Evolutionary conservation across 768 basidiomycete genomes (phyloP).

Genomic region (Paxillus involutus): DNA sequence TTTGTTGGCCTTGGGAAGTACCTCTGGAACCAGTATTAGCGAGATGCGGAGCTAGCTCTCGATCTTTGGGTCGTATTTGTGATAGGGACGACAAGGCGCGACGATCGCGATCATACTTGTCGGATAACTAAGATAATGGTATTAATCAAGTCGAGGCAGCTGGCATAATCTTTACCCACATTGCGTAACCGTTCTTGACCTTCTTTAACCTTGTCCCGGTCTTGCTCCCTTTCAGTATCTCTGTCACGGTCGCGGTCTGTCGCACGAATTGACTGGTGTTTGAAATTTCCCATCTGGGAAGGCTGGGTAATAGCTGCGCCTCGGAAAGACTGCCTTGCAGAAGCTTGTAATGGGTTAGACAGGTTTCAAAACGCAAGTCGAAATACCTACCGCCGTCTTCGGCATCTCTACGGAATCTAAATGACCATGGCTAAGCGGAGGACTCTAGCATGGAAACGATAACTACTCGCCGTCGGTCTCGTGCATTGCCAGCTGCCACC

Average conservation of each 20-base stretch:
- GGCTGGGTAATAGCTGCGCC: conserved; percentile 67
- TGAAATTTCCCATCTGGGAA: conserved; percentile 92
- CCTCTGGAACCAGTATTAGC: conserved; percentile 42
- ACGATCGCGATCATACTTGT: conserved; percentile 85
- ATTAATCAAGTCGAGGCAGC: conserved; percentile 1
- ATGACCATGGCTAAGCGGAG: conserved; percentile 9
- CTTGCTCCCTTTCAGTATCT: conserved; percentile 47
- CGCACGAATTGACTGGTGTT: conserved; percentile 78
- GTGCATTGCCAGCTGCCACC: conserved; percentile 46
- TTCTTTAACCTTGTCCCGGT: conserved; percentile 69
- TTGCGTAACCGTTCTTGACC: conserved; percentile 78
- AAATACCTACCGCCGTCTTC: conserved; percentile 65
- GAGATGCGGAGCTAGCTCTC: conserved; percentile 66
- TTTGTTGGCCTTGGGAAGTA: conserved; percentile 30
- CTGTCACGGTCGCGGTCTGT: conserved; percentile 52
- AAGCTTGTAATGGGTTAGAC: conserved; percentile 38
- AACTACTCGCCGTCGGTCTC: conserved; percentile 64
- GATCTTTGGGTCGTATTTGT: conserved; percentile 60
- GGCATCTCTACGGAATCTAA: conserved; percentile 71
- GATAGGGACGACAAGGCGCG: conserved; percentile 52
- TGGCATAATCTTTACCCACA: conserved; percentile 35
- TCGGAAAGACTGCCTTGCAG: conserved; percentile 67
- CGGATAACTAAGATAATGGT: conserved; percentile 60
- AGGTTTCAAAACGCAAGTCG: conserved; percentile 2
- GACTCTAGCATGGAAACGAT: not conserved